Conservation (phyloP, 2,329 filamentous ascomycete species). For the Epichloe aotearoae region DNA sequence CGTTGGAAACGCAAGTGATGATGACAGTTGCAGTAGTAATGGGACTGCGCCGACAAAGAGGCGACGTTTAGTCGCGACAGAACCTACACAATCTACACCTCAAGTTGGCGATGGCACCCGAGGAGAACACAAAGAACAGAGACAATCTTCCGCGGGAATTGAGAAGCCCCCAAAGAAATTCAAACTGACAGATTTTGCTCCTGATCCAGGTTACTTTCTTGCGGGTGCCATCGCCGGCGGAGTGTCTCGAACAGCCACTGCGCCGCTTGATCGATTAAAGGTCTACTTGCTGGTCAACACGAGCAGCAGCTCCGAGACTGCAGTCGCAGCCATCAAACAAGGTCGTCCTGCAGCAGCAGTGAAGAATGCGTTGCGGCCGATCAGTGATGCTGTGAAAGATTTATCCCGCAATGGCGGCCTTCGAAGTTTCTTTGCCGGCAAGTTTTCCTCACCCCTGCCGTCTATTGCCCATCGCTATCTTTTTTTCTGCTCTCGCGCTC, state of each 20-base stretch:
- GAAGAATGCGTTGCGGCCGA: constrained; percentile 52
- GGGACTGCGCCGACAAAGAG: constrained; percentile 14
- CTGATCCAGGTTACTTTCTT: constrained; percentile 92
- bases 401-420: constrained; percentile 79
- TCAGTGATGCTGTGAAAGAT: constrained; percentile 60
- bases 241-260: constrained; percentile 88
- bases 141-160: constrained; percentile 21
- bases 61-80: constrained; percentile 11
- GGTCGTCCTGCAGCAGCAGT: constrained; percentile 53
- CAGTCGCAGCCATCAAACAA: constrained; percentile 53
- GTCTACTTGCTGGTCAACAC: constrained; percentile 95
- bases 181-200: constrained; percentile 55
- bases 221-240: constrained; percentile 91
- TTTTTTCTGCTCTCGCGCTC: neutral
- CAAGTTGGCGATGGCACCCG: constrained; percentile 23
- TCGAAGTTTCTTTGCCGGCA: constrained; percentile 85
- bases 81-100: constrained; percentile 10
- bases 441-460: constrained; percentile 15
- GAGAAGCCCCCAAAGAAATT: constrained; percentile 26
- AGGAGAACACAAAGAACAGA: constrained; percentile 14
- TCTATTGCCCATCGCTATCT: neutral
- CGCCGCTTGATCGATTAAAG: constrained; percentile 90
- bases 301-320: constrained; percentile 33
- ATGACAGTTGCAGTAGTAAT: constrained; percentile 10
- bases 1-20: constrained; percentile 1